Evolutionary conservation across 768 basidiomycete genomes (phyloP).

Genomic region (Hygrocybe coccinea): DNA sequence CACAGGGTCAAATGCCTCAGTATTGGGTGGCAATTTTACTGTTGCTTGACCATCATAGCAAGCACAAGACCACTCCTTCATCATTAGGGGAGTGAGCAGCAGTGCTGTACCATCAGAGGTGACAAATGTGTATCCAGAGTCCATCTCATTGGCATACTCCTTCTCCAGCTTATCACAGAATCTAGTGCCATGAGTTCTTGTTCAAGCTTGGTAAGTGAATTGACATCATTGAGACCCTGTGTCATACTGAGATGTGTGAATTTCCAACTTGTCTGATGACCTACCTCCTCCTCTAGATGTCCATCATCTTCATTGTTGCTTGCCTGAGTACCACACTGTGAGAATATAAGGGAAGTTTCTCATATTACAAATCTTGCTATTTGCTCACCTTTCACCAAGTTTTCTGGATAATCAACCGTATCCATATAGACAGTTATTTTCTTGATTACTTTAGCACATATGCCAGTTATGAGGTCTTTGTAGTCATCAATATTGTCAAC

Average conservation of each 20-base stretch:
- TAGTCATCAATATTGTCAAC: slow-evolving; percentile 14
- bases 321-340: not conserved
- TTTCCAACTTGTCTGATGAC: too few species aligned
- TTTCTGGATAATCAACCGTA: not conserved
- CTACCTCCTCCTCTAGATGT: too few species aligned
- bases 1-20: not conserved
- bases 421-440: slow-evolving; percentile 14
- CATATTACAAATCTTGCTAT: not conserved
- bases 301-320: not conserved
- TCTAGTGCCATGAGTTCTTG: not conserved
- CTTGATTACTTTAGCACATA: slow-evolving; percentile 5
- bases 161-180: not conserved
- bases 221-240: not conserved
- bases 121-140: not conserved
- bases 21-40: not conserved
- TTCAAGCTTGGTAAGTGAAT: not conserved
- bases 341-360: not conserved
- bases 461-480: not conserved
- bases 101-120: not conserved
- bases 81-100: not conserved
- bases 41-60: not conserved
- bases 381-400: not conserved
- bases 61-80: not conserved
- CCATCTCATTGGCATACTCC: not conserved
- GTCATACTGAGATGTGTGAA: too few species aligned